phyloP scores from a whole-genome alignment of 192 early-diverging fungal genomes.

The Entophlyctis helioformis region DNA sequence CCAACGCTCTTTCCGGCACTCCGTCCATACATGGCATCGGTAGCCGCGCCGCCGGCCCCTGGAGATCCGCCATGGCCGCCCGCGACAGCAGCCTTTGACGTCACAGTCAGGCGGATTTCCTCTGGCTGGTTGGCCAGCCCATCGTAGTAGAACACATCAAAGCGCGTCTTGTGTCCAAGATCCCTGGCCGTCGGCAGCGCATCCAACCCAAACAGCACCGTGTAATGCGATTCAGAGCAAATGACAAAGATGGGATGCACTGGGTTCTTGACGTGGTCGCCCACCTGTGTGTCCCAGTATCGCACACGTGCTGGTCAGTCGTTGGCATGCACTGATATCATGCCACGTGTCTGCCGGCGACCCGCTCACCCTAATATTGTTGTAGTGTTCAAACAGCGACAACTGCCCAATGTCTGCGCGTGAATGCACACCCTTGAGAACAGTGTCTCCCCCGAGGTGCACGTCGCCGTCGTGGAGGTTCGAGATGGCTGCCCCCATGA shows the following conservation, averaged over 20 bases:
- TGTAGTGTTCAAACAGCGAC: conserved; percentile 40
- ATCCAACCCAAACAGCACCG: conserved; percentile 37
- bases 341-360: too few relatives aligned
- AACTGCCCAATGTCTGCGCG: conserved; percentile 27
- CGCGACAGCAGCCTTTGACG: not conserved
- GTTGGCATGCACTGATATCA: too few relatives aligned
- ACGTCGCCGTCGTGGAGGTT: conserved; percentile 38
- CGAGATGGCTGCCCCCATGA: conserved; percentile 31
- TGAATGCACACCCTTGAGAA: conserved; percentile 28
- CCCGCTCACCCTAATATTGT: conserved; percentile 15
- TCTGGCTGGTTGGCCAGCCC: conserved; percentile 34
- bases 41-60: too few relatives aligned
- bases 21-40: not conserved
- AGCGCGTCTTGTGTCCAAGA: conserved; percentile 1
- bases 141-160: conserved; percentile 41
- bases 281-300: conserved; percentile 24
- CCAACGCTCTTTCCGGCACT: not conserved
- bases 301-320: too few relatives aligned
- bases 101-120: conserved; percentile 26
- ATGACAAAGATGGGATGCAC: conserved; percentile 36
- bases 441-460: conserved; percentile 17
- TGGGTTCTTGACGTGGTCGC: conserved; percentile 29
- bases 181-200: conserved; percentile 5
- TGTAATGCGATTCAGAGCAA: conserved; percentile 40
- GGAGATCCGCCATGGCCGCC: too few relatives aligned